These are phyloP conservation scores for Nakaseomyces sp. DNA, from an alignment of 1,139 yeast genomes.

Conservation along the genomic window DNA sequence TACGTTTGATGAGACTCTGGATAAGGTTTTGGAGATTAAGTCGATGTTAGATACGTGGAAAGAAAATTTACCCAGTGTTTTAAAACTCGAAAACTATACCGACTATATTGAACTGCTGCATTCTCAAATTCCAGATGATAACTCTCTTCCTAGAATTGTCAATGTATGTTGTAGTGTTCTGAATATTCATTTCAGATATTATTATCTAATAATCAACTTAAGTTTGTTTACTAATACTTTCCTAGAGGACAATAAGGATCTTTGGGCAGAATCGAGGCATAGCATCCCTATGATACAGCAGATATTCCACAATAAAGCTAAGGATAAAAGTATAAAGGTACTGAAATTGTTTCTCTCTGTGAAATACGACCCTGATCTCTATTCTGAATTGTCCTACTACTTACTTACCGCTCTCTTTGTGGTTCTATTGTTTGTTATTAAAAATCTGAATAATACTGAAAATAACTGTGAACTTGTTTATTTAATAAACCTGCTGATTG, in stretches of 20 bases:
- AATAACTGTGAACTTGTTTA: constrained; percentile 11
- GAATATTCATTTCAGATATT: constrained; percentile 18
- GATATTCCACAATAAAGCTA: constrained; percentile 1
- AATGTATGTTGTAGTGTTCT: constrained; percentile 19
- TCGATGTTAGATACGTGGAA: constrained; percentile 19
- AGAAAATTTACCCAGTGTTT: constrained; percentile 18
- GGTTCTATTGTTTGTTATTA: constrained; percentile 16
- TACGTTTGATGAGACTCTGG: constrained; percentile 21
- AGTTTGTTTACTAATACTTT: constrained; percentile 17
- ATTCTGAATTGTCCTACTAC: constrained; percentile 17
- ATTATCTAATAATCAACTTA: constrained; percentile 14
- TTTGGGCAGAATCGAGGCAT: constrained; percentile 11
- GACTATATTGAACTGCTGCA: constrained; percentile 19
- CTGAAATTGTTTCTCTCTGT: constrained; percentile 15
- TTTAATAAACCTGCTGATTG: constrained; percentile 10
- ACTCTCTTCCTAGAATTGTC: constrained; percentile 17
- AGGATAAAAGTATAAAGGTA: constrained; percentile 12
- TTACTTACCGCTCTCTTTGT: constrained; percentile 19
- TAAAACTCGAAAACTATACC: constrained; percentile 21
- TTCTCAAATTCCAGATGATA: constrained; percentile 15
- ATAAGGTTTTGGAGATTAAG: constrained; percentile 16
- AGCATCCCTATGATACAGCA: constrained; percentile 7
- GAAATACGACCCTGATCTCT: constrained; percentile 18
- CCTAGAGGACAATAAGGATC: constrained; percentile 17
- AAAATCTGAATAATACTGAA: constrained; percentile 4